Percentiles rank a stretch among this genome's conserved stretches.
These are phyloP conservation scores for Kazachstania sp. DNA, from an alignment of 1,139 yeast species.

Conservation along the genomic window DNA sequence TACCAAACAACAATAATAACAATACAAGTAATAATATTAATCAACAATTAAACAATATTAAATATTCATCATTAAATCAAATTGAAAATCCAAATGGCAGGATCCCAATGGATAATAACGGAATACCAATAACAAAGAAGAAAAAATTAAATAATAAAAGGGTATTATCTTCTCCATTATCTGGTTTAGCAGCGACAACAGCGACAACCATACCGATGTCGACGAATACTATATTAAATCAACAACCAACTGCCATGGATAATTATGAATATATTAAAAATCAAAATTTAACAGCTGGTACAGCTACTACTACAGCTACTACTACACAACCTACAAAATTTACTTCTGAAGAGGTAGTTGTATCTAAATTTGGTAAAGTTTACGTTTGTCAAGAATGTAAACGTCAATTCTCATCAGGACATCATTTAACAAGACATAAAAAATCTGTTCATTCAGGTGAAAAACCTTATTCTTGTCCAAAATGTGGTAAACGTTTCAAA, in stretches of 20 bases:
- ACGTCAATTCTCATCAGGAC: slow-evolving; percentile 32
- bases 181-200: slow-evolving; percentile 2
- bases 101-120: slow-evolving; percentile 1
- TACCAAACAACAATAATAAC: neutral
- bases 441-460: slow-evolving; percentile 33
- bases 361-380: slow-evolving; percentile 30
- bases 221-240: slow-evolving; percentile 1
- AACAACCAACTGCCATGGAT: neutral
- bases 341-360: slow-evolving; percentile 26
- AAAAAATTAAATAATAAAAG: slow-evolving; percentile 3
- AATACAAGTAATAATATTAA: slow-evolving; percentile 1
- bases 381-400: slow-evolving; percentile 32
- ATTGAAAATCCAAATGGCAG: slow-evolving; percentile 3
- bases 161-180: slow-evolving; percentile 5
- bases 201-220: slow-evolving; percentile 1
- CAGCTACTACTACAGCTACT: neutral
- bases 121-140: slow-evolving; percentile 3
- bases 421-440: slow-evolving; percentile 32
- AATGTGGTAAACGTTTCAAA: slow-evolving; percentile 32
- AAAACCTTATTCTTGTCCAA: slow-evolving; percentile 32
- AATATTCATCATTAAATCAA: slow-evolving; percentile 8
- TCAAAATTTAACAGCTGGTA: neutral
- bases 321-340: slow-evolving; percentile 19
- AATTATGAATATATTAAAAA: neutral
- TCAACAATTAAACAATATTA: neutral